These are phyloP conservation scores for Fusarium annulatum DNA, from an alignment of 2,329 filamentous ascomycete species.

Conservation along the genomic window DNA sequence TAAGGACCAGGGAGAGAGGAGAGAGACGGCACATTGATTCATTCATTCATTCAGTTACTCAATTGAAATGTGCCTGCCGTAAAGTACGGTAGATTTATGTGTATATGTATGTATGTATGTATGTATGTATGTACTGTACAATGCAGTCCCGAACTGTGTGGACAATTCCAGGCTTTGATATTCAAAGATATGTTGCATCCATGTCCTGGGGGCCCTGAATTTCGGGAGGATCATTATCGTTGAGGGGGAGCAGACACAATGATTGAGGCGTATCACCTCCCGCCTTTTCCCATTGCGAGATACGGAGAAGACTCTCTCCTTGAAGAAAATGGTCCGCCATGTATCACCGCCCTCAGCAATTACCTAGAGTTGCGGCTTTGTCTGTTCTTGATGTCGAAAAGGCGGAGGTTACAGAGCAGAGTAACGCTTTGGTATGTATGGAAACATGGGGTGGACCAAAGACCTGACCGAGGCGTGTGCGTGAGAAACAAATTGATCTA, in stretches of 20 bases:
- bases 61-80: slow-evolving; percentile 16
- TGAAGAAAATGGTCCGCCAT: neutral
- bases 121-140: neutral
- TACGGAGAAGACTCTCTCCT: neutral
- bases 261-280: slow-evolving; percentile 36
- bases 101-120: neutral
- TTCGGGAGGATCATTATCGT: slow-evolving; percentile 27
- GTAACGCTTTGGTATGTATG: slow-evolving; percentile 10
- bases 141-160: neutral
- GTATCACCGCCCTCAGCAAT: neutral
- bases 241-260: slow-evolving; percentile 30
- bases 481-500: slow-evolving; percentile 28
- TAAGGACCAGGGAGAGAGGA: slow-evolving; percentile 7
- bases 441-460: slow-evolving; percentile 23
- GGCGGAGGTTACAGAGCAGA: slow-evolving; percentile 31
- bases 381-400: slow-evolving; percentile 21
- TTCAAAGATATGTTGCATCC: slow-evolving; percentile 22
- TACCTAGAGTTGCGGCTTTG: slow-evolving; percentile 7
- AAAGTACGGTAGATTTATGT: neutral
- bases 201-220: slow-evolving; percentile 29
- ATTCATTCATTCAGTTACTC: slow-evolving; percentile 28
- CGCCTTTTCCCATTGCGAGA: neutral
- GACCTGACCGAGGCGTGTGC: slow-evolving; percentile 19
- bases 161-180: slow-evolving; percentile 37
- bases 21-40: neutral